These are phyloP conservation scores for Ormosia emarginata DNA, from an alignment of 306 rosid species.

Conservation along the genomic window DNA sequence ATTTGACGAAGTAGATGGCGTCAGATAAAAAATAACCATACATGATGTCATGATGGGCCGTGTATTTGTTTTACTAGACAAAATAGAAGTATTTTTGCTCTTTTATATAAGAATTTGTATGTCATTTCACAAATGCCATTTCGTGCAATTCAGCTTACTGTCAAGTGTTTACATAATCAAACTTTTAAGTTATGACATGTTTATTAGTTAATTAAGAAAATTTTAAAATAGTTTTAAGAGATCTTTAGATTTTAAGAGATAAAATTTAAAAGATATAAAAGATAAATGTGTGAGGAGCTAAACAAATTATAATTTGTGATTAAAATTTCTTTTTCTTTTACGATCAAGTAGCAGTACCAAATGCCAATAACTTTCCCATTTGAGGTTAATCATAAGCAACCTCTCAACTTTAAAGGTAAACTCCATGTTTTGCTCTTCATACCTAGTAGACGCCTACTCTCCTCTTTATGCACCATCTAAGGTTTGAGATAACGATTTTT, in stretches of 20 bases:
- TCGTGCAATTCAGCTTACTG: too few species aligned
- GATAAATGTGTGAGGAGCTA: neutral
- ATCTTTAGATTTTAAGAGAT: too few species aligned
- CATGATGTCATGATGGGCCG: too few species aligned
- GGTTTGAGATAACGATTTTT: conserved; percentile 19
- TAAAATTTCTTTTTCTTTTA: too few species aligned
- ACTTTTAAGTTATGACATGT: neutral
- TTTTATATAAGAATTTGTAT: too few species aligned
- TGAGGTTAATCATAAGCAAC: neutral
- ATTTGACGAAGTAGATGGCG: too few species aligned
- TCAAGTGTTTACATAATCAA: neutral
- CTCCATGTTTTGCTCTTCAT: neutral
- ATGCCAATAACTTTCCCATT: neutral
- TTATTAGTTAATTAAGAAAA: neutral
- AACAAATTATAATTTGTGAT: too few species aligned
- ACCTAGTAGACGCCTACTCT: conserved; percentile 10
- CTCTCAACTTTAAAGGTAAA: neutral
- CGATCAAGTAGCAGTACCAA: neutral
- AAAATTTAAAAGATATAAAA: neutral
- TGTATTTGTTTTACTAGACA: too few species aligned
- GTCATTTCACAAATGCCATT: too few species aligned
- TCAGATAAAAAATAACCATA: too few species aligned
- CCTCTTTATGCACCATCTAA: conserved; percentile 25
- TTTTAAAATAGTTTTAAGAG: neutral
- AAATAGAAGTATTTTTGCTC: too few species aligned